phyloP scores from a whole-genome alignment of 1,284 basidiomycete genomes.

The Tilletia horrida region DNA sequence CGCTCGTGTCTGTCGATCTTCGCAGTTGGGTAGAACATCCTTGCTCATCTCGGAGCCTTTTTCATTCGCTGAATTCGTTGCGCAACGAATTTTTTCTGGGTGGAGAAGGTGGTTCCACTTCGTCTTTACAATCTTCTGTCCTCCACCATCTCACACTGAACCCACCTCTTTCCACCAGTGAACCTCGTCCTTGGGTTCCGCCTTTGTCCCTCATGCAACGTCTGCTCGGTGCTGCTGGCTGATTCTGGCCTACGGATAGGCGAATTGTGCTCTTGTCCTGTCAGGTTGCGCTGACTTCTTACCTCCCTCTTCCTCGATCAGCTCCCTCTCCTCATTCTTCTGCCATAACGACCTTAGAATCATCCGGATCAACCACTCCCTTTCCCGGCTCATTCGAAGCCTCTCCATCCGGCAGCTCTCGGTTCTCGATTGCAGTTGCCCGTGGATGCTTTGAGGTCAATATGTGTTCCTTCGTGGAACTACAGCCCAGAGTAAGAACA shows the following conservation, averaged over 20 bases:
- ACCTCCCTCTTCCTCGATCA: no score
- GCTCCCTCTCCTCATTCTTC: background rate
- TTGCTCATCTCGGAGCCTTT: background rate
- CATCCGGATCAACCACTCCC: no score
- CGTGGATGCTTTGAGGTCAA: conserved; percentile 13
- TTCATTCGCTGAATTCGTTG: background rate
- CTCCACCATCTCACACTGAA: no score
- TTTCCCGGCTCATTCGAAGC: conserved; percentile 18
- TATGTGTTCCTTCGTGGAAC: background rate
- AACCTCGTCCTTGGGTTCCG: background rate
- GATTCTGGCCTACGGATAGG: no score
- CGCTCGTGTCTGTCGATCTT: background rate
- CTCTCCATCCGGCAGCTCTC: conserved; percentile 13
- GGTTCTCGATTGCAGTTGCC: conserved; percentile 6
- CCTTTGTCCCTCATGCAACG: background rate
- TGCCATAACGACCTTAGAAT: background rate
- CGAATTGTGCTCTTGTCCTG: no score
- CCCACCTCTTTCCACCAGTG: background rate
- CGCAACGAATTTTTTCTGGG: background rate
- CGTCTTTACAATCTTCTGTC: no score
- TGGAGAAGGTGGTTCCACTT: no score
- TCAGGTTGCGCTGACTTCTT: no score
- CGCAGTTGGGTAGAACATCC: background rate
- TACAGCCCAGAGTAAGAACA: conserved; percentile 1
- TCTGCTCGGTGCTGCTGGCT: background rate